Evolutionary conservation across 2,329 filamentous ascomycete genomes (phyloP).

Genomic region (Botrytis galanthina): DNA sequence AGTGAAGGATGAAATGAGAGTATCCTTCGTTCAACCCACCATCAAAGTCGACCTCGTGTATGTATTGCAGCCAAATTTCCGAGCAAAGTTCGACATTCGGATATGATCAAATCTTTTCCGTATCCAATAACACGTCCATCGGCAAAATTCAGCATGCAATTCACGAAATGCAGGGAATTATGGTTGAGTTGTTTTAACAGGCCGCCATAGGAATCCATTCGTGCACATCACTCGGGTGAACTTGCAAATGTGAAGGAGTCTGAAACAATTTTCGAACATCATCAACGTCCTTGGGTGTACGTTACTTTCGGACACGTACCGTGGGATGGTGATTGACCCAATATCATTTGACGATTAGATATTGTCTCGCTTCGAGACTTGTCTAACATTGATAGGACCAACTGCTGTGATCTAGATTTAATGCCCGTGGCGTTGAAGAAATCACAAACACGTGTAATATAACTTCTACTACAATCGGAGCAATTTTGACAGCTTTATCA

Average conservation of each 20-base stretch:
- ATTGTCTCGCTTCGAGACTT: conserved; percentile 18
- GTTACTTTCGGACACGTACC: conserved; percentile 12
- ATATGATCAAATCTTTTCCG: background rate
- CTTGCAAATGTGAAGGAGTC: background rate
- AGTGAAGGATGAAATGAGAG: background rate
- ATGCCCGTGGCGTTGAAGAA: conserved; percentile 14
- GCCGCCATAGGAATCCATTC: no score
- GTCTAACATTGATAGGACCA: conserved; percentile 21
- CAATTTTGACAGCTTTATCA: conserved; percentile 12
- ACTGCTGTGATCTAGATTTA: conserved; percentile 3
- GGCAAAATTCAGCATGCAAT: background rate
- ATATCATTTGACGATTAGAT: conserved; percentile 12
- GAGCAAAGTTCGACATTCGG: background rate
- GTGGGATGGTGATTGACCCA: conserved; percentile 2
- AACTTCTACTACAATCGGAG: conserved; percentile 16
- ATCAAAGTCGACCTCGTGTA: background rate
- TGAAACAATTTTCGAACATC: background rate
- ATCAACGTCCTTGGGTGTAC: conserved; percentile 1
- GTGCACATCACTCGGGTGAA: background rate
- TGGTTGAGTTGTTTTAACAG: no score
- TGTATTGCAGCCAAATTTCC: background rate
- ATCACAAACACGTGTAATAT: conserved; percentile 16
- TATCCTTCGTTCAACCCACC: background rate
- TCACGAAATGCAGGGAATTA: background rate
- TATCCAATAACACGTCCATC: background rate